phyloP scores from a whole-genome alignment of 345 rosid genomes.

The Syzygium grande region DNA sequence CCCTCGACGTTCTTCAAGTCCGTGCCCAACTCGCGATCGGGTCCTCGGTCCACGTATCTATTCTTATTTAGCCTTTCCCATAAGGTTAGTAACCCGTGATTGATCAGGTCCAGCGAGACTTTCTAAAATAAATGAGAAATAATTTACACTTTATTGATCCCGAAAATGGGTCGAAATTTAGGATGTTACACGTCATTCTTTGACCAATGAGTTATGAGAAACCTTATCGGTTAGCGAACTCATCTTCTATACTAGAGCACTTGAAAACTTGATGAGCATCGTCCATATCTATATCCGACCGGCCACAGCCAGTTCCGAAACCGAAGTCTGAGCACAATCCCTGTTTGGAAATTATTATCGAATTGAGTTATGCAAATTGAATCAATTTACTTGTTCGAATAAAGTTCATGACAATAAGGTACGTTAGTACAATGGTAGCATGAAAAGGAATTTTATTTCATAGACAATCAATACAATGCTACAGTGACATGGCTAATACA shows the following conservation, averaged over 20 bases:
- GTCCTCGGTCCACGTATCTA: too few relatives aligned
- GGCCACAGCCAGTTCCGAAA: background rate
- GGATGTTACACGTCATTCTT: too few relatives aligned
- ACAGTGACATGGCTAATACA: background rate
- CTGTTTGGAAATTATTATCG: background rate
- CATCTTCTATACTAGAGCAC: background rate
- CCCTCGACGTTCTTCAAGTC: too few relatives aligned
- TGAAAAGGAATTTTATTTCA: background rate
- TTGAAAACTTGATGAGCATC: background rate
- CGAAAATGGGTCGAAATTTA: too few relatives aligned
- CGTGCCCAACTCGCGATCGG: too few relatives aligned
- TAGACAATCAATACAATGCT: background rate
- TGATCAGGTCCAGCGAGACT: too few relatives aligned
- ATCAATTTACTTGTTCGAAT: background rate
- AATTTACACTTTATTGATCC: too few relatives aligned
- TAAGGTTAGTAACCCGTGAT: too few relatives aligned
- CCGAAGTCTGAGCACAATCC: background rate
- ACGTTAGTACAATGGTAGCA: background rate
- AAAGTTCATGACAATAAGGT: background rate
- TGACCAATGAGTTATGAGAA: background rate
- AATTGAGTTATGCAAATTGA: background rate
- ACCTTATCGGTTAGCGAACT: background rate
- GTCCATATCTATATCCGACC: background rate
- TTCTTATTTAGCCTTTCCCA: too few relatives aligned
- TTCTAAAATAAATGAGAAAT: too few relatives aligned